These are phyloP conservation scores for Phyllosticta paracitricarpa DNA, from an alignment of 2,329 filamentous ascomycete genomes.

Conservation along the genomic window DNA sequence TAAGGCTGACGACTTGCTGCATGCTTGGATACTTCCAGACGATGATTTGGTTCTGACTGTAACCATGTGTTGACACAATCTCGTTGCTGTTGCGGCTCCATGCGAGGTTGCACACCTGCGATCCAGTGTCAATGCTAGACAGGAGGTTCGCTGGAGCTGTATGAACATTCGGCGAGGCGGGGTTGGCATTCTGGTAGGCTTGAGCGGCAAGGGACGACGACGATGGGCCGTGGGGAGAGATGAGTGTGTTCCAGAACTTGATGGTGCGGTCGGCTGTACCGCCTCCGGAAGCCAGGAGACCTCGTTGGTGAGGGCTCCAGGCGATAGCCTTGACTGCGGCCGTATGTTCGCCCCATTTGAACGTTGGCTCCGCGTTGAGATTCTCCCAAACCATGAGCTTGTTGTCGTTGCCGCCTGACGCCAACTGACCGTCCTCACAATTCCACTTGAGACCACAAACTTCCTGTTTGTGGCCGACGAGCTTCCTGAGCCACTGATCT, in stretches of 20 bases:
- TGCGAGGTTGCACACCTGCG: constrained; percentile 95
- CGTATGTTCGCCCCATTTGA: constrained; percentile 89
- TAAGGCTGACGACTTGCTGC: constrained; percentile 91
- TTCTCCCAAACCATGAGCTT: constrained; percentile 99
- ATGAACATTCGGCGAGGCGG: constrained; percentile 18
- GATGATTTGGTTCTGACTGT: constrained; percentile 96
- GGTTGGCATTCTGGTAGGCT: constrained; percentile 18
- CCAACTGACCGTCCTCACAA: constrained; percentile 85
- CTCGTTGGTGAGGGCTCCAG: constrained; percentile 93
- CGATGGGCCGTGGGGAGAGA: constrained; percentile 47
- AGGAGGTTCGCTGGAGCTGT: constrained; percentile 34
- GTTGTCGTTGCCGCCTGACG: constrained; percentile 95
- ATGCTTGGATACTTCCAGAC: constrained; percentile 99
- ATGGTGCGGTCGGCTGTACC: constrained; percentile 93
- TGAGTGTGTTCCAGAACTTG: constrained; percentile 93
- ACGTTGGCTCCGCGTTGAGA: constrained; percentile 79
- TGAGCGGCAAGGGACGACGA: constrained; percentile 31
- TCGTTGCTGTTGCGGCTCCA: constrained; percentile 98
- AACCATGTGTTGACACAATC: constrained; percentile 93
- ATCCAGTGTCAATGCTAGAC: constrained; percentile 90
- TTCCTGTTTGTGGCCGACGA: constrained; percentile 95
- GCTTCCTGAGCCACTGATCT: constrained; percentile 77
- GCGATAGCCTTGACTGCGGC: constrained; percentile 96
- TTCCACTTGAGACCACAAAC: constrained; percentile 98
- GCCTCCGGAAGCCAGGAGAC: constrained; percentile 87